phyloP scores from a whole-genome alignment of 108 stramenopile species.

The Skeletonema costatum region DNA sequence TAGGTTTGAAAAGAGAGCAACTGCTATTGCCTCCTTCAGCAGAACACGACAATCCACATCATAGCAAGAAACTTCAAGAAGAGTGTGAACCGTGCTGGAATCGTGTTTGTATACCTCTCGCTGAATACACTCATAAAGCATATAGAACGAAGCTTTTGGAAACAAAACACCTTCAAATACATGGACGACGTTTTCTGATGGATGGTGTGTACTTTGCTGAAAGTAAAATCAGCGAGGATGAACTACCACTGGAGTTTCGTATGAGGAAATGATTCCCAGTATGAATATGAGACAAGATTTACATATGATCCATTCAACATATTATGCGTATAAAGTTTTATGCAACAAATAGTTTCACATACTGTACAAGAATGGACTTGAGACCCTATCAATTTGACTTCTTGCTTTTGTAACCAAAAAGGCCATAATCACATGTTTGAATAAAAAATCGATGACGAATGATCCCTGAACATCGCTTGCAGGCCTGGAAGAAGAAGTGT shows the following conservation, averaged over 20 bases:
- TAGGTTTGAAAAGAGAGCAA: constrained; percentile 4
- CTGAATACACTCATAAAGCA: constrained; percentile 8
- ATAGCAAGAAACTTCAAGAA: not conserved
- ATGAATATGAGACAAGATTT: not conserved
- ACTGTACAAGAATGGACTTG: not conserved
- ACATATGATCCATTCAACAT: not conserved
- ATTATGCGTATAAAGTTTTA: not conserved
- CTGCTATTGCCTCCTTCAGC: constrained; percentile 8
- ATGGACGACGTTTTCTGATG: constrained; percentile 7
- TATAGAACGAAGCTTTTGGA: constrained; percentile 15
- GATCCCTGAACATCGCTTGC: constrained; percentile 74
- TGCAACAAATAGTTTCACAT: not conserved
- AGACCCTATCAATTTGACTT: not conserved
- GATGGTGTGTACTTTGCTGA: constrained; percentile 30
- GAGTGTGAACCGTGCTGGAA: constrained; percentile 32
- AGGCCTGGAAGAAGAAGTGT: constrained; percentile 75
- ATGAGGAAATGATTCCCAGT: not conserved
- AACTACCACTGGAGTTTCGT: constrained; percentile 16
- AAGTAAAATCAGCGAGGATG: constrained; percentile 14
- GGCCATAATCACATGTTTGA: constrained; percentile 28
- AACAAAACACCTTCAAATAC: constrained; percentile 11
- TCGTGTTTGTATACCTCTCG: constrained; percentile 9
- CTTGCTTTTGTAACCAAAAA: constrained; percentile 34
- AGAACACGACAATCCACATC: not conserved
- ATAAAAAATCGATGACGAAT: constrained; percentile 46